Percentiles rank a stretch among this genome's conserved stretches.
Evolutionary conservation across 768 basidiomycete genomes (phyloP).

Genomic region (Pisolithus albus): DNA sequence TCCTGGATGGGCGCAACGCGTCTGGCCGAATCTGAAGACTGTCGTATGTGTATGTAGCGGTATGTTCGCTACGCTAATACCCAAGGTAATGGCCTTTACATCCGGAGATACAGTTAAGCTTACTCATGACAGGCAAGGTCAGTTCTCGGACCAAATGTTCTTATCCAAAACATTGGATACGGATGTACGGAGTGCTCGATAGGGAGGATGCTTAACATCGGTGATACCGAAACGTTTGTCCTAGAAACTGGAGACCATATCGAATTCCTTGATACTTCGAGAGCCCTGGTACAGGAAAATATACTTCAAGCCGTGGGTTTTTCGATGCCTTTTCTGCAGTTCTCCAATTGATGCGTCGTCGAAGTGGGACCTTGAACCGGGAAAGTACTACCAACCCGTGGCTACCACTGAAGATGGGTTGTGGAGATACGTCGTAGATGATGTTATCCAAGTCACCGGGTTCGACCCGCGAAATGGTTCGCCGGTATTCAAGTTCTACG

Average conservation of each 20-base stretch:
- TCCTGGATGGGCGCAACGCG: background rate
- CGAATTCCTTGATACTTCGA: conserved; percentile 1
- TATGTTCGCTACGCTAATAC: background rate
- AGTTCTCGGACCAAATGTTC: conserved; percentile 10
- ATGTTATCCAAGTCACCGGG: conserved; percentile 1
- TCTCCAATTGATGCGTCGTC: too few species aligned
- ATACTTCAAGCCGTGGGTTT: background rate
- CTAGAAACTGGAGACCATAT: background rate
- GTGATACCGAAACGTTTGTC: background rate
- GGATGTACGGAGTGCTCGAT: conserved; percentile 7
- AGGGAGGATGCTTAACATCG: conserved; percentile 4
- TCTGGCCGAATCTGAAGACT: conserved; percentile 4
- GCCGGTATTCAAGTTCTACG: too few species aligned
- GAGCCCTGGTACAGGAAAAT: background rate
- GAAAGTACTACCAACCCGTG: conserved; percentile 4
- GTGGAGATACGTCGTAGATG: too few species aligned
- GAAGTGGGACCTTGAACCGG: background rate
- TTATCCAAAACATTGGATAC: conserved; percentile 8
- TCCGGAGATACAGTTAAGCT: background rate
- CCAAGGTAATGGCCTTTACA: background rate
- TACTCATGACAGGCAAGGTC: conserved; percentile 6
- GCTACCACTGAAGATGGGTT: too few species aligned
- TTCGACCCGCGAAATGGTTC: conserved; percentile 3
- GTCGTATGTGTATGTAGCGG: conserved; percentile 3
- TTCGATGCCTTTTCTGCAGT: background rate